A percentile compares a stretch with the other conserved stretches of the same genome.
Evolutionary conservation across 2,329 filamentous ascomycete genomes (phyloP).

Genomic region (Ophiostoma sp.): DNA sequence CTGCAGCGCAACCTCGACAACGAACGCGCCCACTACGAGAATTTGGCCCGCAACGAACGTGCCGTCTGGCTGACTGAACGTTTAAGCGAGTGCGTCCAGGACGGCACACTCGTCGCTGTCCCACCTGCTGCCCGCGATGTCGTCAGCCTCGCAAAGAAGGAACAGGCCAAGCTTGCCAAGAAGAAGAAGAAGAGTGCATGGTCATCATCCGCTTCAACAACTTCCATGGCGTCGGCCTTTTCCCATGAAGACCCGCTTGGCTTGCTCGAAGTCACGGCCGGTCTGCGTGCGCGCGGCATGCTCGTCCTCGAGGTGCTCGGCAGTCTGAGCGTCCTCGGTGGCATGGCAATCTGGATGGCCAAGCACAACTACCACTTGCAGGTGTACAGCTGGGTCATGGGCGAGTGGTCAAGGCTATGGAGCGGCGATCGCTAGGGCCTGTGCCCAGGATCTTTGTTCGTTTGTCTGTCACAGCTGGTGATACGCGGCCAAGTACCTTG

Average conservation of each 20-base stretch:
- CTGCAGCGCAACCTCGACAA: constrained; percentile 73
- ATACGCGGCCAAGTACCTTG: neutral
- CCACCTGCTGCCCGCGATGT: constrained; percentile 11
- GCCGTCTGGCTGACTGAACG: constrained; percentile 68
- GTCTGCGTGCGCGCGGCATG: constrained; percentile 64
- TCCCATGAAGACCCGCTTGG: constrained; percentile 74
- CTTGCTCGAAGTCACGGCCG: constrained; percentile 67
- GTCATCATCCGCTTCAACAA: neutral
- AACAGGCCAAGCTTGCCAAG: neutral
- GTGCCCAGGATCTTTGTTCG: neutral
- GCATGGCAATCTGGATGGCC: constrained; percentile 63
- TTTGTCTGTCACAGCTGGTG: neutral
- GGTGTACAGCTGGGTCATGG: constrained; percentile 34
- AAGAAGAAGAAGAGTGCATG: constrained; percentile 28
- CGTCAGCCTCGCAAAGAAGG: neutral
- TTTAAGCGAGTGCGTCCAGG: constrained; percentile 65
- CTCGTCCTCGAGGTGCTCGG: constrained; percentile 72
- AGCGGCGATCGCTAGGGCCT: constrained; percentile 30
- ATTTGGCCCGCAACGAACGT: constrained; percentile 61
- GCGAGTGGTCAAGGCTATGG: constrained; percentile 38
- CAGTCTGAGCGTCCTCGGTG: constrained; percentile 71
- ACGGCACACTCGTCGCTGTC: constrained; percentile 61
- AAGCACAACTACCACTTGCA: constrained; percentile 35
- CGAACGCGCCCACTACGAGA: constrained; percentile 69
- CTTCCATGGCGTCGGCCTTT: constrained; percentile 37